These are phyloP conservation scores for Xerophyta viscosa DNA, from an alignment of 106 monocot genomes.

Conservation along the genomic window DNA sequence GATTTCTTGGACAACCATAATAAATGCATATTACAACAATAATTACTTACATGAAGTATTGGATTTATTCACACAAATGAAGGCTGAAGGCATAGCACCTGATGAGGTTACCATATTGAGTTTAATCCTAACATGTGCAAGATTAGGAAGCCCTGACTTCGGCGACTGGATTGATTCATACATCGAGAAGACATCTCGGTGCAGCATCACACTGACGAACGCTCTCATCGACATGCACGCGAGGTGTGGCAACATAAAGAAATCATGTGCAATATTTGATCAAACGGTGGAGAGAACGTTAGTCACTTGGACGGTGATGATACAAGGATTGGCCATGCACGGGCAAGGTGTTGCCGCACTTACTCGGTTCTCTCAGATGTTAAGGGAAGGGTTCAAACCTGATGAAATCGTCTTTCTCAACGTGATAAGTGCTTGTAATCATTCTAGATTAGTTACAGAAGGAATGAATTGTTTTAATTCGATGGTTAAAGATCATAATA, in stretches of 20 bases:
- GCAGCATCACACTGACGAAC: conserved; percentile 4
- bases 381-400: conserved; percentile 22
- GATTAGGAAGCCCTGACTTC: conserved; percentile 9
- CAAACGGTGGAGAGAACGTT: conserved; percentile 9
- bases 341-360: conserved; percentile 27
- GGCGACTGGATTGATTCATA: conserved; percentile 15
- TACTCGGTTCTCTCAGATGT: conserved; percentile 29
- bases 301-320: conserved; percentile 24
- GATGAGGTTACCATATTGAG: conserved; percentile 22
- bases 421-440: conserved; percentile 22
- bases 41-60: conserved; percentile 2
- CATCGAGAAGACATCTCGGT: background rate
- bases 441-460: conserved; percentile 18
- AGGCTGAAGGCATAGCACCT: background rate
- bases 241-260: conserved; percentile 20
- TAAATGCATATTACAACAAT: conserved; percentile 14
- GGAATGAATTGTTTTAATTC: conserved; percentile 17
- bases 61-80: conserved; percentile 20
- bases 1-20: conserved; percentile 27
- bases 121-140: conserved; percentile 14
- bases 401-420: conserved; percentile 18
- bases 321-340: conserved; percentile 25
- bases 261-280: conserved; percentile 17
- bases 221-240: conserved; percentile 30
- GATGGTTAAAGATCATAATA: conserved; percentile 16